Evolutionary conservation across 306 rosid species (phyloP).

Genomic region (Alnus glutinosa): DNA sequence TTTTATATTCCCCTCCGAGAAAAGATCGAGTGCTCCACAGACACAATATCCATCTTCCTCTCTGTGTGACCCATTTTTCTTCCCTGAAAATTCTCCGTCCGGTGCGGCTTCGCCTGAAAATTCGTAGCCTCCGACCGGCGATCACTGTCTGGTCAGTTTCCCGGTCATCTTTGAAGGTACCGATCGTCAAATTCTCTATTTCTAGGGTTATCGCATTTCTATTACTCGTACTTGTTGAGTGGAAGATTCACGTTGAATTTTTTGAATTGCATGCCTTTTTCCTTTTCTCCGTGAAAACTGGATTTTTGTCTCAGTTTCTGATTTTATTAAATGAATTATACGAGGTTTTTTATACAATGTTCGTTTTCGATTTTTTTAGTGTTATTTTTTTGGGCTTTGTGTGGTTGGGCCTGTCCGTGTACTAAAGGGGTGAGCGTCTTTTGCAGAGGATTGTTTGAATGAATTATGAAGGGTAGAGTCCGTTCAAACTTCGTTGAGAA

Average conservation of each 20-base stretch:
- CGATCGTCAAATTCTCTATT: not conserved
- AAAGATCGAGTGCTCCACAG: constrained; percentile 37
- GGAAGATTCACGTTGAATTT: not conserved
- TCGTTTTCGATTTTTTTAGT: not conserved
- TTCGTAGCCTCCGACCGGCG: not conserved
- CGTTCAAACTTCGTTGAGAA: constrained; percentile 1
- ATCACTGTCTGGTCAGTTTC: not conserved
- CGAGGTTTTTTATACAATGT: not conserved
- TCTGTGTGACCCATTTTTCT: not conserved
- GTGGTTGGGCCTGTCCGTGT: not conserved
- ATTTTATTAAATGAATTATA: not conserved
- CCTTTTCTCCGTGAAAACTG: not conserved
- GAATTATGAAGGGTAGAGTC: not conserved
- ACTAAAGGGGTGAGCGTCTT: not conserved
- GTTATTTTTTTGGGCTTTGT: not conserved
- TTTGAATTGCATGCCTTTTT: not conserved
- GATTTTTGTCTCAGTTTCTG: not conserved
- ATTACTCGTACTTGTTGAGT: constrained; percentile 5
- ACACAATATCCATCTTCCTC: constrained; percentile 10
- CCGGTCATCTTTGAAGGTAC: not conserved
- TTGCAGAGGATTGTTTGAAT: not conserved
- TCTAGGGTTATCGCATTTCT: constrained; percentile 12
- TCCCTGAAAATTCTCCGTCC: constrained; percentile 12
- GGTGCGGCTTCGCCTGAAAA: constrained; percentile 22
- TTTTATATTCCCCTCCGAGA: not conserved